phyloP scores from a whole-genome alignment of 495 filamentous ascomycete genomes.

The Penicillium turbatum region DNA sequence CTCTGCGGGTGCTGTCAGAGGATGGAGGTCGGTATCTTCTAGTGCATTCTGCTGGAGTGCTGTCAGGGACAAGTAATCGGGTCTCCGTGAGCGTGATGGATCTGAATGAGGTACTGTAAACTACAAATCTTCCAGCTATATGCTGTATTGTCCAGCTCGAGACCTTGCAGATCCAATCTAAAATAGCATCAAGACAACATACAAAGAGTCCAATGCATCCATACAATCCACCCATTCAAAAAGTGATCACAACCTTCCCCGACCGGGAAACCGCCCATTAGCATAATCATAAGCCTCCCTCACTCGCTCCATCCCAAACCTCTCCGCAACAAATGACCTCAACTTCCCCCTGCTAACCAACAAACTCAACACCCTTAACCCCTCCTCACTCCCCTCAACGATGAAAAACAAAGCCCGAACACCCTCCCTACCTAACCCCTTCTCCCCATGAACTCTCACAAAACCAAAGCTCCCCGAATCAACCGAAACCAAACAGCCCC shows the following conservation, averaged over 20 bases:
- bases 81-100: conserved; percentile 35
- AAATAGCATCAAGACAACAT: background rate
- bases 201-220: background rate
- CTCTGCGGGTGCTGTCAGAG: conserved; percentile 42
- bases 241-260: conserved; percentile 30
- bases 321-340: conserved; percentile 25
- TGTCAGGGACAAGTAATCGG: conserved; percentile 21
- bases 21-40: conserved; percentile 24
- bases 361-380: conserved; percentile 15
- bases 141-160: background rate
- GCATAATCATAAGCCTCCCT: conserved; percentile 33
- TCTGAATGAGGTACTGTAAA: conserved; percentile 16
- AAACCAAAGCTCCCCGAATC: conserved; percentile 34
- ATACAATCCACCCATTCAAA: conserved; percentile 3
- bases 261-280: conserved; percentile 19
- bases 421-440: conserved; percentile 12
- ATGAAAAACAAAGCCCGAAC: conserved; percentile 34
- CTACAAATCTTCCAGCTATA: no score
- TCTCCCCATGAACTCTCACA: conserved; percentile 32
- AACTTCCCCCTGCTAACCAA: conserved; percentile 20
- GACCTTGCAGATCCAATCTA: no score
- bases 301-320: conserved; percentile 19
- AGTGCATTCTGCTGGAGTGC: conserved; percentile 28
- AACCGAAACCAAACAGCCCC: conserved; percentile 28
- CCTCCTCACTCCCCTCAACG: conserved; percentile 19